Evolutionary conservation across 176 grass and related monocot species (phyloP), one percentile per base, ranked within the genome.

Genomic region (Carex kokanica): DNA sequence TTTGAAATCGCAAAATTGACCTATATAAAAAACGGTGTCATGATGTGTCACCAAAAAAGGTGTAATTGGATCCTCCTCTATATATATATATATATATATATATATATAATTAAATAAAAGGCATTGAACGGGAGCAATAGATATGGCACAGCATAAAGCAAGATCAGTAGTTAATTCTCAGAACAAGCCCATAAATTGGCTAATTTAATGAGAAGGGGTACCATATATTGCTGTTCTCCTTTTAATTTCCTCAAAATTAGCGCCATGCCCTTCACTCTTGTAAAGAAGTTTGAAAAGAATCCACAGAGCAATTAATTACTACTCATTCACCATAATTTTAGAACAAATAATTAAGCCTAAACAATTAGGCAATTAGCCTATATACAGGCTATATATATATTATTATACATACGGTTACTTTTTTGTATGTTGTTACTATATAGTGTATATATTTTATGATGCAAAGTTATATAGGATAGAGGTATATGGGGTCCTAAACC

Each of bases 111-210:
- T 71, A 51, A 75, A 40, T 75, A 54, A 8, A 75, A 51, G 7
- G 85, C 86, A 88, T 88, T 88, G 72, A 88, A 84, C 52, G 29
- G 64, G 55, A 61, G 84, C 80, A 89, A 84, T 86, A 41, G 88
- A 86, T 79, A 60, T 31, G 65, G 56, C 80, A 84, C 84, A 86
- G 84, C 49, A 77, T 61, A n/a, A 91, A 88, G 82, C 57, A 24
- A 78, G 83, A 73, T 74, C 12, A 53, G 57, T n/a, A 81, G 31
- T 64, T 45, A 45, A 41, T 51, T 65, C 64, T 78, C 78, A 54
- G 64, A 84, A 85, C 85, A 88, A 78, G 52, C 43, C 60, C 82
- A 88, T 84, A 86, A 88, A 88, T 88, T 88, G 82, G 3, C n/a
- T 75, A 23, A 88, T 83, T 88, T 65, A 88, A 88, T 91, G 52